Evolutionary conservation across 179 eudicot genomes (phyloP).

Genomic region (Vitellaria paradoxa): DNA sequence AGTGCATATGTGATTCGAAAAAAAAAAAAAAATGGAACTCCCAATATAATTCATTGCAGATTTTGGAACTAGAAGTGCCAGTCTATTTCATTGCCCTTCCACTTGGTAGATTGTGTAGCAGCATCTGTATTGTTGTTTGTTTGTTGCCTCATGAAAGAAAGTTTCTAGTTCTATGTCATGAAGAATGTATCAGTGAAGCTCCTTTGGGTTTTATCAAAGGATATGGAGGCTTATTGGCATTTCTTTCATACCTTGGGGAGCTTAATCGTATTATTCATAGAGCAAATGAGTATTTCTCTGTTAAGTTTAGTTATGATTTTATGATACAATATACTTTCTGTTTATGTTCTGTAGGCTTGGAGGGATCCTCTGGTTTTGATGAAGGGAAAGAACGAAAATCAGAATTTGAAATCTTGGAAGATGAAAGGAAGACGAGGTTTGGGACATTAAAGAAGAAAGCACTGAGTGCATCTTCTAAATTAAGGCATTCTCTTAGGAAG

Average conservation of each 20-base stretch:
- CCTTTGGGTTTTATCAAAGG: background rate
- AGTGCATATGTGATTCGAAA: background rate
- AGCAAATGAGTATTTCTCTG: background rate
- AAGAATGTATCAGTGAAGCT: background rate
- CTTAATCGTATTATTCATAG: background rate
- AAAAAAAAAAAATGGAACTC: background rate
- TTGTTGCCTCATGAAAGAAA: background rate
- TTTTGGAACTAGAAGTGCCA: background rate
- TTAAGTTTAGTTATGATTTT: background rate
- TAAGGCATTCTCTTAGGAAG: conserved; percentile 41
- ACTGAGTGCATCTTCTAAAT: conserved; percentile 40
- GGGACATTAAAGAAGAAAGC: conserved; percentile 53
- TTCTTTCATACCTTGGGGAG: conserved; percentile 4
- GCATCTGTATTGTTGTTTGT: background rate
- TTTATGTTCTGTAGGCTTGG: conserved; percentile 36
- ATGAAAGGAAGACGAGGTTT: conserved; percentile 38
- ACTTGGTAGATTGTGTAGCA: background rate
- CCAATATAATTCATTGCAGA: background rate
- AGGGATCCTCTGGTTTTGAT: conserved; percentile 27
- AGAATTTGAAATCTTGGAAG: conserved; percentile 41
- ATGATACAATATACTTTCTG: background rate
- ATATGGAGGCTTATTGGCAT: background rate
- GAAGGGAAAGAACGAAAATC: conserved; percentile 43
- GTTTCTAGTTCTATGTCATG: background rate
- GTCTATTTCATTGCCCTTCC: background rate